Base-by-base conservation (phyloP, 148 eudicot species). In the Oxyria digyna region DNA sequence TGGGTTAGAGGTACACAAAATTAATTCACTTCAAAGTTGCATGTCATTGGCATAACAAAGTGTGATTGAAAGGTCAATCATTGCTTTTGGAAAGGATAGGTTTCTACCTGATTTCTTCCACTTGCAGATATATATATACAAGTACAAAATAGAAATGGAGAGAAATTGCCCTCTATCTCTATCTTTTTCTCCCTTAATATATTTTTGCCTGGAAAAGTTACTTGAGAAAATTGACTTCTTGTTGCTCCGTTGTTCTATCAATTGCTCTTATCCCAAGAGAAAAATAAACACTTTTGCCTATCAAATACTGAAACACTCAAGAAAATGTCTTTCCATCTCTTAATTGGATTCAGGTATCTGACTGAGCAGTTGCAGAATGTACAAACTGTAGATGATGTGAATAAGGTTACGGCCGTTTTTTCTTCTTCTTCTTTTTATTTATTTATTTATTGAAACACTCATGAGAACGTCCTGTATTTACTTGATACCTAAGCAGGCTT, bases 371-470 rank as follows among this genome's bases (percentile, higher is more conserved):
- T 93, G 74, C 82, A 81, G 72, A 89, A 83, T 71, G 79, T 89
- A 79, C 96, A 89, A 85, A 73, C 83, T 76, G 96, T 93, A 73
- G 87, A 89, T 79, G 98, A 87, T 74, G 89, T 89, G 79, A 93
- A 89, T 81, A 89, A 93, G 95, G 98, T 93, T 76, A 59, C 38
- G 14, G 37, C 68, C 15, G 7, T 54, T 27, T 13, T 48, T 7
- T 32, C 62, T 42, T 26, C 13, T 33, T 57, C 13, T 41, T 55
- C 31, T 20, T 41, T n/a, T 23, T 67, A 17, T 6, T 27, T 29
- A 24, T 68, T 52, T 67, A 48, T 50, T 50, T 64, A 26, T 68
- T 26, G n/a, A n/a, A n/a, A n/a, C n/a, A n/a, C n/a, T n/a, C n/a
- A n/a, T n/a, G n/a, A n/a, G n/a, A n/a, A n/a, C n/a, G n/a, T n/a